phyloP scores from a whole-genome alignment of 2,329 filamentous ascomycete genomes.

The Fusarium scirpi region DNA sequence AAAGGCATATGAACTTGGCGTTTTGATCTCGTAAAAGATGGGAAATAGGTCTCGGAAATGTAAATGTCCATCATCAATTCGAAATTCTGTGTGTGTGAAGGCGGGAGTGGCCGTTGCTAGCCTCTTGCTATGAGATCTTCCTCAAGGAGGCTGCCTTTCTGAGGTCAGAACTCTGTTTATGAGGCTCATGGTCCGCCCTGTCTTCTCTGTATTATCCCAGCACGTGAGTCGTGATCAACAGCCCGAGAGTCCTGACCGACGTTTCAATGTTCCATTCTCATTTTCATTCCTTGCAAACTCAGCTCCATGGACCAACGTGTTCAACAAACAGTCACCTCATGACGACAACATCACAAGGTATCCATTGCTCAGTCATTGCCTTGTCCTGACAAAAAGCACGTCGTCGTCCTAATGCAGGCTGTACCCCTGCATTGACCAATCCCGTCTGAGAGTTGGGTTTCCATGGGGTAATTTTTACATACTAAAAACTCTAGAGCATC shows the following conservation, averaged over 20 bases:
- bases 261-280: conserved; percentile 3
- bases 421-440: conserved; percentile 32
- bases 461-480: conserved; percentile 50
- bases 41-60: conserved; percentile 7
- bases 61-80: background rate
- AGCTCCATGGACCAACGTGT: background rate
- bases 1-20: background rate
- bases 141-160: background rate
- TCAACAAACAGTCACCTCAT: conserved; percentile 14
- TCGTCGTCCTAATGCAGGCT: conserved; percentile 27
- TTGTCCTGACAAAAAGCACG: conserved; percentile 11
- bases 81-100: background rate
- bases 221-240: conserved; percentile 1
- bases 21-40: conserved; percentile 16
- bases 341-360: conserved; percentile 38
- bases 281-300: background rate
- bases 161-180: conserved; percentile 1
- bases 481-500: conserved; percentile 44
- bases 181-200: background rate
- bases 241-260: background rate
- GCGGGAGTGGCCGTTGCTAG: conserved; percentile 39
- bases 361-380: conserved; percentile 16
- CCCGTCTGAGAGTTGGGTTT: conserved; percentile 20
- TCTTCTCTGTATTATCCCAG: background rate
- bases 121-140: background rate